Percentiles rank a stretch among this genome's conserved stretches.
phyloP scores from a whole-genome alignment of 2,329 filamentous ascomycete species.

The Phyllosticta citriasiana region DNA sequence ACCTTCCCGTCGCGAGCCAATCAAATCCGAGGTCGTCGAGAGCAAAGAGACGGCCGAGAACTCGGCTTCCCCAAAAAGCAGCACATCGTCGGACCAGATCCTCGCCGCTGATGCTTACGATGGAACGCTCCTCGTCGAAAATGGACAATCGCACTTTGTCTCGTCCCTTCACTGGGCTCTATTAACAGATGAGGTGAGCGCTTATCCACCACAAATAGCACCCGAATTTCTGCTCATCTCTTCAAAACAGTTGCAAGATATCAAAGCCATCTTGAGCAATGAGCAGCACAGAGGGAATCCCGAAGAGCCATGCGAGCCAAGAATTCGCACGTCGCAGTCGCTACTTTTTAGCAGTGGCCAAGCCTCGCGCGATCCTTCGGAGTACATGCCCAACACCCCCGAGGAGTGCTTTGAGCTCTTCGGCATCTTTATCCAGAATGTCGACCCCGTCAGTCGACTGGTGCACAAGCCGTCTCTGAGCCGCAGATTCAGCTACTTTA shows the following conservation, averaged over 20 bases:
- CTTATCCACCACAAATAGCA: neutral
- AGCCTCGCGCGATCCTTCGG: neutral
- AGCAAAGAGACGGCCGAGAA: neutral
- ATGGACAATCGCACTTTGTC: conserved; percentile 29
- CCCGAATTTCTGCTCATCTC: neutral
- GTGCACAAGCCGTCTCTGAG: conserved; percentile 7
- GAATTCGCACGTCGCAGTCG: conserved; percentile 5
- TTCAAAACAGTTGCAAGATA: conserved; percentile 5
- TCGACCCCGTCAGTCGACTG: conserved; percentile 8
- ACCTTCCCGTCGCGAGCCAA: conserved; percentile 6
- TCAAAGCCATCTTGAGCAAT: conserved; percentile 8
- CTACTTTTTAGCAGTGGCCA: conserved; percentile 9
- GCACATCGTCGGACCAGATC: conserved; percentile 15
- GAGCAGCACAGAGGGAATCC: neutral
- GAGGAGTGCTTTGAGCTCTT: conserved; percentile 5
- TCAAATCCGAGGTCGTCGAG: conserved; percentile 13
- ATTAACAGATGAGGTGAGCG: conserved; percentile 28
- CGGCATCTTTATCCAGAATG: conserved; percentile 2
- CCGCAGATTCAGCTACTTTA: conserved; percentile 3
- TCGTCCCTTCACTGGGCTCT: conserved; percentile 31
- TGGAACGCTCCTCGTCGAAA: conserved; percentile 27
- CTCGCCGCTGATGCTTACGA: conserved; percentile 27
- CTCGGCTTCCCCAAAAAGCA: conserved; percentile 12
- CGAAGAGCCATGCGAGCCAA: neutral
- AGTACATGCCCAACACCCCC: conserved; percentile 7